phyloP scores from a whole-genome alignment of 352 stramenopile species.

The Phytophthora cactorum region DNA sequence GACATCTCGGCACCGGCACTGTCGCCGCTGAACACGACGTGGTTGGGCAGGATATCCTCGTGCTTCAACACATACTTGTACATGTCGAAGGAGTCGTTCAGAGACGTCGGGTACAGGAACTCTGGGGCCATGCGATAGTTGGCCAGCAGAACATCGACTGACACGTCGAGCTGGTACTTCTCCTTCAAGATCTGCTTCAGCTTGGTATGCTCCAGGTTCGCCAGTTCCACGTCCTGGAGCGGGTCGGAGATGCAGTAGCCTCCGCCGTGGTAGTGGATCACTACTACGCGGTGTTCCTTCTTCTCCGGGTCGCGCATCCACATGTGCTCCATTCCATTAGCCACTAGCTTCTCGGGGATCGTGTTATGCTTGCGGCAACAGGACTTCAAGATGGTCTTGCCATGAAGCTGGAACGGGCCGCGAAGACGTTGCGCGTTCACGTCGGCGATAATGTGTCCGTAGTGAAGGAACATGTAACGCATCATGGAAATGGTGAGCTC shows the following conservation, averaged over 20 bases:
- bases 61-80: constrained; percentile 46
- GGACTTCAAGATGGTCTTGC: constrained; percentile 32
- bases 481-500: constrained; percentile 42
- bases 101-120: constrained; percentile 40
- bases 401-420: constrained; percentile 29
- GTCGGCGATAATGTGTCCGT: constrained; percentile 38
- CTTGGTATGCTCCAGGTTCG: constrained; percentile 30
- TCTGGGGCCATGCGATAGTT: constrained; percentile 66
- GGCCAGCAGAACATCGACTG: constrained; percentile 50
- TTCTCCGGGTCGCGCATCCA: constrained; percentile 38
- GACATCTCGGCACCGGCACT: constrained; percentile 52
- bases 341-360: constrained; percentile 27
- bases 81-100: constrained; percentile 49
- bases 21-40: constrained; percentile 50
- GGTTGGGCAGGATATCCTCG: constrained; percentile 30
- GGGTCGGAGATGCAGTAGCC: constrained; percentile 45
- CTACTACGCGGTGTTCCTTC: constrained; percentile 37
- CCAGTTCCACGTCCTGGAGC: constrained; percentile 37
- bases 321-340: constrained; percentile 48
- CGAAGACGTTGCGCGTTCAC: constrained; percentile 39
- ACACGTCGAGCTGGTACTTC: constrained; percentile 23
- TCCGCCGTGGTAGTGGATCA: constrained; percentile 57
- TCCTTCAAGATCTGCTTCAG: constrained; percentile 30
- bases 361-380: constrained; percentile 29
- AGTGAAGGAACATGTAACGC: constrained; percentile 45